Evolutionary conservation across 2,329 filamentous ascomycete species (phyloP).

Genomic region (Sclerotinia nivalis): DNA sequence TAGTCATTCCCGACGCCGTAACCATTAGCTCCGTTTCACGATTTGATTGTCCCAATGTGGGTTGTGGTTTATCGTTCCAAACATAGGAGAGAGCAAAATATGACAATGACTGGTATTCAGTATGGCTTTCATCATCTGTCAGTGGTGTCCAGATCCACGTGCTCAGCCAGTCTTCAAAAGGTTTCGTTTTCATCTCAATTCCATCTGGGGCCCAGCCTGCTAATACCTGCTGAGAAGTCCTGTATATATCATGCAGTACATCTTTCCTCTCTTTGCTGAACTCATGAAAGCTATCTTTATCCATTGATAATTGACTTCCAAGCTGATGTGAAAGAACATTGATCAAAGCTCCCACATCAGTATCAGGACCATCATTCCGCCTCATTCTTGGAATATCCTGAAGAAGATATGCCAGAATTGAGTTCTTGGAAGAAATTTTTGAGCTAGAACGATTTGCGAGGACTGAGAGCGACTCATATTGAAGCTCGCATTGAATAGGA

Average conservation of each 20-base stretch:
- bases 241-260: not conserved
- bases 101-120: not conserved
- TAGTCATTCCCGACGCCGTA: not conserved
- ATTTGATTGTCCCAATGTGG: not conserved
- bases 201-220: not conserved
- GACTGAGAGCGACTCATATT: no score
- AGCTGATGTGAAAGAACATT: not conserved
- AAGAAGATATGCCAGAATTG: no score
- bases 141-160: not conserved
- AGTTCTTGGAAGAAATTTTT: no score
- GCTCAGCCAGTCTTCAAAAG: not conserved
- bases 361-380: no score
- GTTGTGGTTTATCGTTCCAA: not conserved
- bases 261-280: not conserved
- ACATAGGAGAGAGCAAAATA: not conserved
- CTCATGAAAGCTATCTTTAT: not conserved
- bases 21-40: not conserved
- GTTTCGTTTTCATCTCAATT: not conserved
- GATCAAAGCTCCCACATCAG: no score
- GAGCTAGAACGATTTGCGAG: no score
- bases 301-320: not conserved
- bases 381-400: no score
- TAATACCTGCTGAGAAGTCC: not conserved
- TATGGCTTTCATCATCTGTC: not conserved
- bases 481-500: no score